Percentiles rank a stretch among this genome's conserved stretches.
Conservation (phyloP, 208 protist species). For the Porcisia hertigi region DNA sequence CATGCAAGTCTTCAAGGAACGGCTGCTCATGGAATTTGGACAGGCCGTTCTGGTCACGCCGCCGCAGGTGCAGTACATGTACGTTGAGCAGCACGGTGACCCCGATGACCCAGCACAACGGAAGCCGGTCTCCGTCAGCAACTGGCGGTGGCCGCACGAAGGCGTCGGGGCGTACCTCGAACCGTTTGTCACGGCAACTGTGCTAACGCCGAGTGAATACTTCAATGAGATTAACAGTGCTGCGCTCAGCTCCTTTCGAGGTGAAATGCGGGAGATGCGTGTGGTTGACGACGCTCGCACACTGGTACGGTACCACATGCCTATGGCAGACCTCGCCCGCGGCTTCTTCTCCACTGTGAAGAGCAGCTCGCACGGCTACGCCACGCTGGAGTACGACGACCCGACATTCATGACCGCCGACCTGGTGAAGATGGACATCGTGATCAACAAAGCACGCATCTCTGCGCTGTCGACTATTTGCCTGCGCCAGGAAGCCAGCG, state of each 20-base stretch:
- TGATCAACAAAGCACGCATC: constrained; percentile 92
- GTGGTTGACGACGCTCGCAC: constrained; percentile 76
- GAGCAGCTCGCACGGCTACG: constrained; percentile 92
- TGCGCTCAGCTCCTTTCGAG: constrained; percentile 68
- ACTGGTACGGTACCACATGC: constrained; percentile 88
- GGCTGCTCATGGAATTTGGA: constrained; percentile 93
- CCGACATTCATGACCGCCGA: constrained; percentile 83
- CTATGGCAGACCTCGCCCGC: constrained; percentile 93
- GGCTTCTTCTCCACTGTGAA: constrained; percentile 96
- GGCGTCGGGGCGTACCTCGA: constrained; percentile 85
- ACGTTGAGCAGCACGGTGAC: constrained; percentile 42
- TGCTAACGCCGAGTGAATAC: constrained; percentile 92
- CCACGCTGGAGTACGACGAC: constrained; percentile 95
- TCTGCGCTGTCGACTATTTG: constrained; percentile 93
- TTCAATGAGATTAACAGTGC: constrained; percentile 85
- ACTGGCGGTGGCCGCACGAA: constrained; percentile 87
- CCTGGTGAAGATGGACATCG: constrained; percentile 92
- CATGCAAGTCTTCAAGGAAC: constrained; percentile 97
- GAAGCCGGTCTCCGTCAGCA: constrained; percentile 67
- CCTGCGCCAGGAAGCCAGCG: constrained; percentile 61
- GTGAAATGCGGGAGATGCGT: constrained; percentile 71
- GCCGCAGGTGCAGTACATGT: constrained; percentile 93
- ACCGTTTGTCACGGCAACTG: constrained; percentile 87
- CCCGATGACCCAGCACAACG: constrained; percentile 29
- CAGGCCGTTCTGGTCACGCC: constrained; percentile 93